phyloP scores from a whole-genome alignment of 768 basidiomycete genomes.

The Calocybe cyanea region DNA sequence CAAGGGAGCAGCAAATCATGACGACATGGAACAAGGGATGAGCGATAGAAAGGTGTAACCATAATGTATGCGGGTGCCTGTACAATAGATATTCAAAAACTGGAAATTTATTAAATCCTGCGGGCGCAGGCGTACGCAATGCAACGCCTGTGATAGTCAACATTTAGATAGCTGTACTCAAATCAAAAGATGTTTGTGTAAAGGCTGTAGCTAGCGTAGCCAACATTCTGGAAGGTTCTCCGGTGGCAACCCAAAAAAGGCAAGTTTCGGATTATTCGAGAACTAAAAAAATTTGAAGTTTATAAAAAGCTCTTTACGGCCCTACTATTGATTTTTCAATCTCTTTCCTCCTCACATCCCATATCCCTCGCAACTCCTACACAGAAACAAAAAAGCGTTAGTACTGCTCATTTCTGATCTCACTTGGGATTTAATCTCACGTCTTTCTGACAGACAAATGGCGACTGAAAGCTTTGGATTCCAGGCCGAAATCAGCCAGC shows the following conservation, averaged over 20 bases:
- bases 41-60: too few relatives aligned
- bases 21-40: too few relatives aligned
- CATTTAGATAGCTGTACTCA: too few relatives aligned
- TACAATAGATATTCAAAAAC: too few relatives aligned
- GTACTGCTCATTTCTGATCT: constrained; percentile 1
- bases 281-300: constrained; percentile 35
- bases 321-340: constrained; percentile 6
- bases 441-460: constrained; percentile 38
- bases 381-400: constrained; percentile 20
- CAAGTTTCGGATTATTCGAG: constrained; percentile 48
- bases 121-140: too few relatives aligned
- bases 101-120: too few relatives aligned
- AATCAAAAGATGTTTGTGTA: too few relatives aligned
- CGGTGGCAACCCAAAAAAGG: constrained; percentile 35
- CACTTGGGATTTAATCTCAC: constrained; percentile 7
- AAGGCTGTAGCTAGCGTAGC: too few relatives aligned
- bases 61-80: too few relatives aligned
- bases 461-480: constrained; percentile 89
- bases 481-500: constrained; percentile 99
- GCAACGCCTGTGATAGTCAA: too few relatives aligned
- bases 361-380: constrained; percentile 11
- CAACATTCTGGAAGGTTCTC: constrained; percentile 25
- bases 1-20: too few relatives aligned
- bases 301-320: constrained; percentile 29
- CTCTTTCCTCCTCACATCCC: constrained; percentile 18